Percentiles rank a stretch among this genome's conserved stretches.
phyloP scores from a whole-genome alignment of 2,329 filamentous ascomycete species.

The Microdochium paspali region DNA sequence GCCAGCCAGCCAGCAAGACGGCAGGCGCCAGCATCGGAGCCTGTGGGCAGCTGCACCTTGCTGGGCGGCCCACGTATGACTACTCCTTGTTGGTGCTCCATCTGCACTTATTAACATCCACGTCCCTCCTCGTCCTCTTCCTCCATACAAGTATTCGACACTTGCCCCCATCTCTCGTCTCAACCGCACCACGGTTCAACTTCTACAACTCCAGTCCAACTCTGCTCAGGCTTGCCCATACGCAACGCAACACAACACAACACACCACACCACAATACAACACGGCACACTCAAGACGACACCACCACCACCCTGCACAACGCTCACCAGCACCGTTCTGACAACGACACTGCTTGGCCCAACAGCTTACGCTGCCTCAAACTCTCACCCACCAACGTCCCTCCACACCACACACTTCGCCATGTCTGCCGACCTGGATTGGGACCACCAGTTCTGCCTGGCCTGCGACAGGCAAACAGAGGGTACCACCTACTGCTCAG shows the following conservation, averaged over 20 bases:
- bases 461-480: slow-evolving; percentile 86
- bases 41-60: neutral
- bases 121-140: neutral
- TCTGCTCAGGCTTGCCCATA: neutral
- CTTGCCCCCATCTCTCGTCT: neutral
- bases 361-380: neutral
- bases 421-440: slow-evolving; percentile 49
- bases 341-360: neutral
- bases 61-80: neutral
- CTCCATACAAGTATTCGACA: neutral
- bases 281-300: neutral
- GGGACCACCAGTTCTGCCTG: slow-evolving; percentile 90
- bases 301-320: neutral
- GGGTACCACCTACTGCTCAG: slow-evolving; percentile 80
- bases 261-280: neutral
- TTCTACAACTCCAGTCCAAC: neutral
- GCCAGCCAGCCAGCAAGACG: neutral
- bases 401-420: slow-evolving; percentile 12
- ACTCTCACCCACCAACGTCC: slow-evolving; percentile 5
- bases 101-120: neutral
- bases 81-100: no score
- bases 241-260: neutral
- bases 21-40: neutral
- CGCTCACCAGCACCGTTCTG: neutral
- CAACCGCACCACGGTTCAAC: neutral